Base-by-base conservation (phyloP, 371 early-diverging fungal species). In the Mortierella sp. region DNA sequence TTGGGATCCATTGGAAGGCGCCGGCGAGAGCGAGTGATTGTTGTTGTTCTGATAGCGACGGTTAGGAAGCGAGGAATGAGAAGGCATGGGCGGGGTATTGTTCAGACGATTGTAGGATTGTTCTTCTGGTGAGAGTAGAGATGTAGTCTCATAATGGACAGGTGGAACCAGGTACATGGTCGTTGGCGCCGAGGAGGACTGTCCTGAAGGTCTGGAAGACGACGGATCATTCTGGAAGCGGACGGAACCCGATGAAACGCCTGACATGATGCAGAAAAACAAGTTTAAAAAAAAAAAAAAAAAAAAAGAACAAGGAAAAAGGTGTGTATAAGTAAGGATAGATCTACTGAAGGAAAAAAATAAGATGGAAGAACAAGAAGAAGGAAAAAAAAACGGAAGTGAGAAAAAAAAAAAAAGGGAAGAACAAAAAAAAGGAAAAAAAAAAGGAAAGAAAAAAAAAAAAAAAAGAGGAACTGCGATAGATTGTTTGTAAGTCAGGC, bases 211-310 rank as follows among this genome's bases (percentile, higher is more conserved):
- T 26, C 30, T 3, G 15, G 49, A 7, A 21, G 39, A 27, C 19
- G 55, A 23, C 19, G 37, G 56, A 41, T 60, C 43, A 15, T 39
- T 39, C 19, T 62, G 54, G 19, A 48, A 53, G 9, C 54, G 62
- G 21, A 53, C 12, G 47, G 54, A 37, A 12, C 39, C 54, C 7
- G 61, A 42, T 17, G 17, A 27, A 12, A 21, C 28, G 5, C 52
- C 39, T 8, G 61, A 51, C 51, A 57, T 56, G 23, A 51, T n/a
- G 44, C 3, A 31, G 31, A 39, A 37, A 32, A 14, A 32, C 4
- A 14, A 21, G 46, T 17, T 28, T 8, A 2, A 7, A 30, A 19
- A 4, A 24, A 23, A 42, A 8, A 28, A 49, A 32, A 27, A 1
- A 37, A 37, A 46, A 26, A 46, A 19, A 23, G 34, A 23, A 49